Conservation (phyloP, 2,329 filamentous ascomycete species). For the Zarea fungicola region DNA sequence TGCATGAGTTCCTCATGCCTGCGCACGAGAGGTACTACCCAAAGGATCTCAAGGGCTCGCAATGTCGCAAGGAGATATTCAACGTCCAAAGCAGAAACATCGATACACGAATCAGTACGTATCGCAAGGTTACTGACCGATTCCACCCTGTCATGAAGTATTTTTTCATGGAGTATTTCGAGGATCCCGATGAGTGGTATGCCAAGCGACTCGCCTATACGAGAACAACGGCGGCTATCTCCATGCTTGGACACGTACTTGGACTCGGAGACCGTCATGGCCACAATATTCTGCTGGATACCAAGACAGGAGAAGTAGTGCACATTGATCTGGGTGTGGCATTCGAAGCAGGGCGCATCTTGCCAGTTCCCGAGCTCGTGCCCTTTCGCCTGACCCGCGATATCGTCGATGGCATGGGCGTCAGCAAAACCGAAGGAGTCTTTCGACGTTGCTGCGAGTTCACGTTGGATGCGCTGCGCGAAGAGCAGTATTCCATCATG, state of each 20-base stretch:
- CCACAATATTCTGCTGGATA: slow-evolving; percentile 93
- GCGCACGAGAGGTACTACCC: slow-evolving; percentile 86
- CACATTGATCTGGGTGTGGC: slow-evolving; percentile 97
- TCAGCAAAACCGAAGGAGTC: slow-evolving; percentile 90
- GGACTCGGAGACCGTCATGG: slow-evolving; percentile 92
- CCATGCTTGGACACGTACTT: slow-evolving; percentile 87
- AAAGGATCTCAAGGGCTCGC: slow-evolving; percentile 68
- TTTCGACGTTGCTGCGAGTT: slow-evolving; percentile 99
- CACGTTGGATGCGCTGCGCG: slow-evolving; percentile 87
- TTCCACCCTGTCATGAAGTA: slow-evolving; percentile 93
- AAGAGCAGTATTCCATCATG: slow-evolving; percentile 96
- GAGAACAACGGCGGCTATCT: slow-evolving; percentile 87
- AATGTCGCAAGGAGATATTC: slow-evolving; percentile 75
- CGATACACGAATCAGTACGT: slow-evolving; percentile 68
- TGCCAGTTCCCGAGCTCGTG: slow-evolving; percentile 91
- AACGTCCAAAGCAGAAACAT: slow-evolving; percentile 64
- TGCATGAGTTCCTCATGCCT: slow-evolving; percentile 88
- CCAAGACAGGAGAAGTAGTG: slow-evolving; percentile 84
- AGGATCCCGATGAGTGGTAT: slow-evolving; percentile 96
- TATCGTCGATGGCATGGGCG: slow-evolving; percentile 94
- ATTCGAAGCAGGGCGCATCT: slow-evolving; percentile 92
- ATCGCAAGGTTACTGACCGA: slow-evolving; percentile 69
- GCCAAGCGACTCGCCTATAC: slow-evolving; percentile 83
- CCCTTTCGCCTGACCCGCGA: slow-evolving; percentile 93
- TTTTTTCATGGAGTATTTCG: slow-evolving; percentile 95